Base-by-base conservation (phyloP, 164 flowering plant genomes). In the grape (Vitis vinifera) region DNA sequence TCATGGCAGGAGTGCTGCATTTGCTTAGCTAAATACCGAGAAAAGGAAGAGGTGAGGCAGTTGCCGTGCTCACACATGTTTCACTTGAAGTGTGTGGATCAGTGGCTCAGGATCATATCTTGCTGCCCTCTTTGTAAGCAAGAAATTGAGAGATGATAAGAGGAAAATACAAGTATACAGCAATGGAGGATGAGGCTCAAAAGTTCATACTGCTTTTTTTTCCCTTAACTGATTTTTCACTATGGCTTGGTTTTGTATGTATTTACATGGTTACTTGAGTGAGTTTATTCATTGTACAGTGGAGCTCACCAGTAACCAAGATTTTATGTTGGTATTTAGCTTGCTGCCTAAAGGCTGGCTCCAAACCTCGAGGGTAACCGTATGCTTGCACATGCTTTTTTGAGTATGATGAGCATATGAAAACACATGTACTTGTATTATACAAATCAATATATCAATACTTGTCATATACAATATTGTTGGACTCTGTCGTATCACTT, bases 51-150 rank as follows among this genome's bases (percentile, higher is more conserved):
- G 71, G 82, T 95, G 52, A 88, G 93, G 73, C 86, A 89, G 74
- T 71, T 95, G 76, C 93, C 94, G 47, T 95, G 99, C 70, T 87
- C 86, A 6, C 99, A 95, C 76, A 73, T 86, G 69, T 92, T 92
- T 77, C 99, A 92, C 78, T 88, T 82, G 10, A 85, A 79, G 71
- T 95, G 99, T 74, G 97, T 95, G 30, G 98, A 95, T 77, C 97
- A 95, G 52, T 95, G 99, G 99, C 96, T 95, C 71, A 78, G 79
- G 72, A 95, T 95, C 8, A 82, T 88, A 65, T 87, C 98, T 51
- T 92, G 90, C 62, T 95, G 99, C 68, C 99, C 99, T 66, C 93
- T 95, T 15, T 95, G 98, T 71, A 92, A 95, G 79, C 88, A 90
- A 77, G 86, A 84, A 68, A 74, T 90, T 9, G 82, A 89, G 65